A percentile compares a stretch with the other conserved stretches of the same genome.
phyloP scores from a whole-genome alignment of 2,329 filamentous ascomycete species.

The Calonectria multiphialidica region DNA sequence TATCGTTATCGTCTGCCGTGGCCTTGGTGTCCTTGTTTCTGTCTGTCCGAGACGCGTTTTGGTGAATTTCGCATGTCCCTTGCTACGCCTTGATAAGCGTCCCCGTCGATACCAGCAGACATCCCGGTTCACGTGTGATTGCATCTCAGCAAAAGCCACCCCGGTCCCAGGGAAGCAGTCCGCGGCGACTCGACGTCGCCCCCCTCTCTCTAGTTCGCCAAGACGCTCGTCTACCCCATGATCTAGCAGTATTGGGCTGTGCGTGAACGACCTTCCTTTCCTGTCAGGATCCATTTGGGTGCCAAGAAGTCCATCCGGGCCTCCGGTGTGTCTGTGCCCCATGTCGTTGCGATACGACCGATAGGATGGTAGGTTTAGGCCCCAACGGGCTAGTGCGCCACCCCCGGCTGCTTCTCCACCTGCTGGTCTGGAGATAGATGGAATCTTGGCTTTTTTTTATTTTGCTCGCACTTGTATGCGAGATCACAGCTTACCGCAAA shows the following conservation, averaged over 20 bases:
- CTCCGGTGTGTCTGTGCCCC: slow-evolving; percentile 6
- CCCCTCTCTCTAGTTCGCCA: background rate
- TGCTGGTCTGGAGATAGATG: slow-evolving; percentile 8
- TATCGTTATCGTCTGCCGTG: background rate
- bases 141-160: background rate
- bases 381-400: background rate
- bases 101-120: background rate
- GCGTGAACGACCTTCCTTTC: slow-evolving; percentile 20
- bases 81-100: background rate
- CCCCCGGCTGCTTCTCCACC: slow-evolving; percentile 3
- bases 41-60: background rate
- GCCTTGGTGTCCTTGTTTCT: background rate
- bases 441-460: background rate
- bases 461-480: background rate
- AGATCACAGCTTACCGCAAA: background rate
- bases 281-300: background rate
- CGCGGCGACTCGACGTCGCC: background rate
- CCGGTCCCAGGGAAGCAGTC: background rate
- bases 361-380: slow-evolving; percentile 5
- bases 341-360: background rate
- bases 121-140: slow-evolving; percentile 13
- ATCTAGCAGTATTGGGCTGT: background rate
- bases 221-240: slow-evolving; percentile 14
- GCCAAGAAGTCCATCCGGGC: slow-evolving; percentile 12
- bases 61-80: background rate